A percentile compares a stretch with the other conserved stretches of the same genome.
These are phyloP conservation scores for Actinomortierella ambigua DNA, from an alignment of 371 early-diverging fungal species.

Conservation along the genomic window DNA sequence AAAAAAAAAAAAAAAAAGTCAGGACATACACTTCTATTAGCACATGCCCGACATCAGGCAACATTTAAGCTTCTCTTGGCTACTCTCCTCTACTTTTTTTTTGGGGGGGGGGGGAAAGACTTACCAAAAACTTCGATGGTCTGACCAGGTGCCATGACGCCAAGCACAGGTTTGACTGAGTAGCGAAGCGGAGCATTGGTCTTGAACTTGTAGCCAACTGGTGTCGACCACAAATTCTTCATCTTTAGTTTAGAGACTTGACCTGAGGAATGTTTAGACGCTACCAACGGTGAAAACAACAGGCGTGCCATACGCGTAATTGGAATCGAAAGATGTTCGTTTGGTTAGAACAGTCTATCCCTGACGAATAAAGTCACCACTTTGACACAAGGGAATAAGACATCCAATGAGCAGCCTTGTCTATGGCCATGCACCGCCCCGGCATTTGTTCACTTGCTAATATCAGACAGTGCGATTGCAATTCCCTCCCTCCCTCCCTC, in stretches of 20 bases:
- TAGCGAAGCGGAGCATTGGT: conserved; percentile 66
- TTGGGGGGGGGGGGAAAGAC: conserved; percentile 11
- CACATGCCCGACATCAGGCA: background rate
- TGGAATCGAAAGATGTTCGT: background rate
- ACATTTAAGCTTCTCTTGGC: no score
- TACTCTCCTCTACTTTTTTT: no score
- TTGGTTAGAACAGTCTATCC: background rate
- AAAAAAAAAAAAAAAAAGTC: background rate
- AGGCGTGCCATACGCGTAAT: background rate
- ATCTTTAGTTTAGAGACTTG: conserved; percentile 48
- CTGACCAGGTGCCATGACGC: conserved; percentile 52
- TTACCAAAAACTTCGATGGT: conserved; percentile 59
- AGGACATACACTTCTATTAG: background rate
- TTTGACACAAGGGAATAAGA: background rate
- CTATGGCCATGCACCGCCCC: background rate
- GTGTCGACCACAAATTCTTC: conserved; percentile 46
- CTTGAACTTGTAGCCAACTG: conserved; percentile 67
- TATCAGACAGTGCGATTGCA: no score
- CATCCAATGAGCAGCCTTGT: background rate
- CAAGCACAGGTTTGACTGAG: conserved; percentile 63
- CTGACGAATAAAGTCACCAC: background rate
- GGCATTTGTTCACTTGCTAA: no score
- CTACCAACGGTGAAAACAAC: conserved; percentile 5
- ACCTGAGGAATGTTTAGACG: conserved; percentile 39
- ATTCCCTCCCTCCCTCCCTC: no score